Conservation (phyloP, 148 eudicot genomes). For the Vaccinium myrtillus region DNA sequence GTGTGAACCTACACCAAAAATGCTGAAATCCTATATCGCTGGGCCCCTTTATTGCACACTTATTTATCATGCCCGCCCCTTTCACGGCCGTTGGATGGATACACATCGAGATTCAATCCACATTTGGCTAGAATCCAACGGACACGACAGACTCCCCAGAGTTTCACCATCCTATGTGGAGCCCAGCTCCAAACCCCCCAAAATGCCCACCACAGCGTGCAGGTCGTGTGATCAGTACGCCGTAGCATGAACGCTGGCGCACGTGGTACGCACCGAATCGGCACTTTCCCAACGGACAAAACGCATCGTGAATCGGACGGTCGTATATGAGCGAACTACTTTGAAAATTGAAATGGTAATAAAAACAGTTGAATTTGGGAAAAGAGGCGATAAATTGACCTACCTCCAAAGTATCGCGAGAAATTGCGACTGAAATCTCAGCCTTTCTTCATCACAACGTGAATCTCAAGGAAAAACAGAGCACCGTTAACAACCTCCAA, state of each 20-base stretch:
- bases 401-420: slow-evolving; percentile 2
- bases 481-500: slow-evolving; percentile 4
- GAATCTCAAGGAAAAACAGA: slow-evolving; percentile 8
- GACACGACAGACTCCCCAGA: not conserved
- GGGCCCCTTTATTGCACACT: not conserved
- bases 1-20: not conserved
- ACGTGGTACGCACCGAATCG: not conserved
- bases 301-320: not conserved
- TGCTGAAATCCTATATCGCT: too few relatives aligned
- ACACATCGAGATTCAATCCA: not conserved
- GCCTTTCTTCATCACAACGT: not conserved
- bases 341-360: not conserved
- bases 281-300: not conserved
- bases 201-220: not conserved
- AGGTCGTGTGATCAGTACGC: not conserved
- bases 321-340: not conserved
- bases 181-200: not conserved
- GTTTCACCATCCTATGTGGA: not conserved
- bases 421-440: not conserved
- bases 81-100: slow-evolving; percentile 6
- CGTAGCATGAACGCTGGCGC: not conserved
- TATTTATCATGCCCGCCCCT: not conserved
- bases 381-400: not conserved
- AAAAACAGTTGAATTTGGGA: not conserved
- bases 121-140: not conserved